Evolutionary conservation across 2,329 filamentous ascomycete genomes (phyloP).

Genomic region (Colletotrichum kahawae): DNA sequence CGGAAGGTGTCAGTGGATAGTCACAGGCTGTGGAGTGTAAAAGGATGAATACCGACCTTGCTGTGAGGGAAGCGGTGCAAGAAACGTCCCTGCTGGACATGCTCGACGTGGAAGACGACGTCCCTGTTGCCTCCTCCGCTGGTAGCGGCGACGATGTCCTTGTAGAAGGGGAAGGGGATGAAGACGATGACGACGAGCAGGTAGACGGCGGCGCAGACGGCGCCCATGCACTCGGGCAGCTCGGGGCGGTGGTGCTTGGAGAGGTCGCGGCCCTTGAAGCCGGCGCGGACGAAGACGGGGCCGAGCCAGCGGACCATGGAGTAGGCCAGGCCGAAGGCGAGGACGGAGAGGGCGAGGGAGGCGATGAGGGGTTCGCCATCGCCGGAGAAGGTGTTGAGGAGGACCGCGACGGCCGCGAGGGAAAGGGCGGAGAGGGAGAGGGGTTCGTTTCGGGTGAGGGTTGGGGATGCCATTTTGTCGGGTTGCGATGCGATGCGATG

Average conservation of each 20-base stretch:
- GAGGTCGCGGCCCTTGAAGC: slow-evolving; percentile 89
- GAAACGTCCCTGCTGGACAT: slow-evolving; percentile 82
- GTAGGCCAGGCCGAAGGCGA: slow-evolving; percentile 83
- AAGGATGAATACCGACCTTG: slow-evolving; percentile 64
- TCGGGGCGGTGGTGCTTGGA: slow-evolving; percentile 73
- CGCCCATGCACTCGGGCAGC: slow-evolving; percentile 96
- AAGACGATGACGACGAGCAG: slow-evolving; percentile 88
- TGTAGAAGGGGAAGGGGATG: slow-evolving; percentile 97
- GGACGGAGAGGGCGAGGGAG: slow-evolving; percentile 82
- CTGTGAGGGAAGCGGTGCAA: slow-evolving; percentile 92
- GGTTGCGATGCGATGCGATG: neutral
- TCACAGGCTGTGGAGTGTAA: neutral
- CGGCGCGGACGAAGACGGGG: slow-evolving; percentile 84
- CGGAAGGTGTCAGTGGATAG: neutral
- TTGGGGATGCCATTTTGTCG: slow-evolving; percentile 32
- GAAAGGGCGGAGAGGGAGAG: slow-evolving; percentile 65
- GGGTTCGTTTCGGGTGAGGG: slow-evolving; percentile 59
- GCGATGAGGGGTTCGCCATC: slow-evolving; percentile 90
- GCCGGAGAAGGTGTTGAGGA: slow-evolving; percentile 81
- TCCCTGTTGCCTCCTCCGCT: slow-evolving; percentile 93
- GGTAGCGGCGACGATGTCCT: slow-evolving; percentile 94
- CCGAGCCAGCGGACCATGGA: slow-evolving; percentile 94
- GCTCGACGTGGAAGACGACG: slow-evolving; percentile 74
- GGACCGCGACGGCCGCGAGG: slow-evolving; percentile 72
- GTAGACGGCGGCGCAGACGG: slow-evolving; percentile 91